Evolutionary conservation across 768 basidiomycete genomes (phyloP).

Genomic region (Tulasnella sp.): DNA sequence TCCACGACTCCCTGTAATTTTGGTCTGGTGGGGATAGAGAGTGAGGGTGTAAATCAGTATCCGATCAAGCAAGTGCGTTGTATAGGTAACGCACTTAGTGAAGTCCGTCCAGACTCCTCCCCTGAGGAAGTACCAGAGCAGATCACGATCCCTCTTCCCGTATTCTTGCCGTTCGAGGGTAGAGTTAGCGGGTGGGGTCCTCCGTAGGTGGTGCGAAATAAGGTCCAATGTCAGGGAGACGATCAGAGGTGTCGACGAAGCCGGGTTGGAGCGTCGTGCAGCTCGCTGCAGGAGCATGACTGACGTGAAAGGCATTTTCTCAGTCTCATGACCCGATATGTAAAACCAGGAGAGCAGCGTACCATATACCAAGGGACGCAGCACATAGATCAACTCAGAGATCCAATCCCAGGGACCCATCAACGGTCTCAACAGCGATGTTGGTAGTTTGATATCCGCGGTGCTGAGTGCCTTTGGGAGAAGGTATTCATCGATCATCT

Average conservation of each 20-base stretch:
- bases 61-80: conserved; percentile 3
- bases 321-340: conserved; percentile 12
- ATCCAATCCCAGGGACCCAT: conserved; percentile 61
- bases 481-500: conserved; percentile 63
- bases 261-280: conserved; percentile 27
- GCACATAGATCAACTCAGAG: conserved; percentile 55
- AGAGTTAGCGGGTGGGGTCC: conserved; percentile 46
- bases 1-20: conserved; percentile 58
- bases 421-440: conserved; percentile 51
- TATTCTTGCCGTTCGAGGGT: conserved; percentile 66
- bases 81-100: conserved; percentile 50
- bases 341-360: conserved; percentile 14
- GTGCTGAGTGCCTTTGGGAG: conserved; percentile 71
- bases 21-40: conserved; percentile 37
- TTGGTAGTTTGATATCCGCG: conserved; percentile 57
- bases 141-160: conserved; percentile 67
- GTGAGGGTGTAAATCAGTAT: neutral
- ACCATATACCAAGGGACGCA: conserved; percentile 74
- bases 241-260: conserved; percentile 48
- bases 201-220: conserved; percentile 61
- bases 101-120: conserved; percentile 77
- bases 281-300: conserved; percentile 25
- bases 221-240: conserved; percentile 58
- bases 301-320: conserved; percentile 22
- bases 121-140: conserved; percentile 75